phyloP scores from a whole-genome alignment of 306 rosid species.

The Casuarina equisetifolia region DNA sequence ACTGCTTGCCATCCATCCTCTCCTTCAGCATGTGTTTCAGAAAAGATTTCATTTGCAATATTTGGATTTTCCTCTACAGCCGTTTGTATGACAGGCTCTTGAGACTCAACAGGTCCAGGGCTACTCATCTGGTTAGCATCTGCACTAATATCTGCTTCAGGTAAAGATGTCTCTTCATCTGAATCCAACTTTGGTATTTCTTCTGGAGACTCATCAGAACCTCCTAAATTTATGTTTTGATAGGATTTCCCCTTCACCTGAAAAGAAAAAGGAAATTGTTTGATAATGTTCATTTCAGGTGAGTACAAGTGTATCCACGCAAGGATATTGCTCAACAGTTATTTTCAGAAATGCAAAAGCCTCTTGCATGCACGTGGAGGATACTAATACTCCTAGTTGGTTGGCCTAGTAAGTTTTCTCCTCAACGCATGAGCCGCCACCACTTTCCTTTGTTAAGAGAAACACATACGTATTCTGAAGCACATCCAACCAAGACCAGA shows the following conservation, averaged over 20 bases:
- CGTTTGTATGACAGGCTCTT: conserved; percentile 43
- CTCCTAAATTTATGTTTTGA: conserved; percentile 41
- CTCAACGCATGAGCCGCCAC: not conserved
- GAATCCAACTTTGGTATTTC: conserved; percentile 70
- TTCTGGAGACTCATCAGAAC: conserved; percentile 73
- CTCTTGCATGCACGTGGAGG: conserved; percentile 11
- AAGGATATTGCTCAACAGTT: conserved; percentile 4
- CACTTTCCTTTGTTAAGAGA: conserved; percentile 4
- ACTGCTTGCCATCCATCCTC: conserved; percentile 98
- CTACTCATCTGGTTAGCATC: conserved; percentile 54
- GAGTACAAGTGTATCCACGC: conserved; percentile 1
- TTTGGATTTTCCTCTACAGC: conserved; percentile 49
- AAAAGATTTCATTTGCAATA: conserved; percentile 37
- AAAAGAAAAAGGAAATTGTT: conserved; percentile 33
- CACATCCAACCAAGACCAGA: conserved; percentile 5
- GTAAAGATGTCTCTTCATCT: conserved; percentile 60
- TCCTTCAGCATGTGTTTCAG: conserved; percentile 75
- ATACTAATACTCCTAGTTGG: conserved; percentile 7
- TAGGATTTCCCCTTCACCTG: conserved; percentile 69
- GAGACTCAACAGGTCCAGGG: conserved; percentile 53
- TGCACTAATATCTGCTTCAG: conserved; percentile 40
- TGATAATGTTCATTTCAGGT: conserved; percentile 19
- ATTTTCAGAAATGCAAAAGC: conserved; percentile 17
- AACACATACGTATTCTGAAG: conserved; percentile 8
- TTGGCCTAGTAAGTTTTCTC: not conserved